These are phyloP conservation scores for Globisporangium ultimum DNA, from an alignment of 352 stramenopile species.

Conservation along the genomic window DNA sequence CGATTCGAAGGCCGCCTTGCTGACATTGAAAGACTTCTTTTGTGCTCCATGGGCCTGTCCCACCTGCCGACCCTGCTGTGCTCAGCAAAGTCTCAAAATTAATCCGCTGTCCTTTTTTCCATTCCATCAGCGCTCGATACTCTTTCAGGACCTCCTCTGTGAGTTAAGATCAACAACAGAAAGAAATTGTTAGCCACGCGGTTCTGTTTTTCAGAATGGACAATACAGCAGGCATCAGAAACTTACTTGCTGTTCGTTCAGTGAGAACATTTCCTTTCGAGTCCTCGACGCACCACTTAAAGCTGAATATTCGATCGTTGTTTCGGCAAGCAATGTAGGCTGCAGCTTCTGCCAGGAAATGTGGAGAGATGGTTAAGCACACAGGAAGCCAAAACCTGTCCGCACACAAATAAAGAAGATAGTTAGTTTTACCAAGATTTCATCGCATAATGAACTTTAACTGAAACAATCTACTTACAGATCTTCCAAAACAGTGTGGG, in stretches of 20 bases:
- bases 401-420: neutral
- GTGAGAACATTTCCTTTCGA: constrained; percentile 51
- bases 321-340: constrained; percentile 75
- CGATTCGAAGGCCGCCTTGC: constrained; percentile 58
- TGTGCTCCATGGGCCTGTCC: constrained; percentile 25
- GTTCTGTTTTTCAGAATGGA: neutral
- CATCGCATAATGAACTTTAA: constrained; percentile 4
- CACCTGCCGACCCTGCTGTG: constrained; percentile 22
- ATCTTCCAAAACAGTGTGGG: constrained; percentile 59
- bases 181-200: neutral
- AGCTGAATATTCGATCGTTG: constrained; percentile 73
- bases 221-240: neutral
- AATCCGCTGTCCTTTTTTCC: constrained; percentile 61
- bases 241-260: constrained; percentile 69
- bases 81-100: constrained; percentile 57
- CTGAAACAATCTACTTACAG: constrained; percentile 30
- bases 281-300: constrained; percentile 66
- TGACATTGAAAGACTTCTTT: constrained; percentile 55
- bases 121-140: constrained; percentile 53
- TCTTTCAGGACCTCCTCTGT: constrained; percentile 62
- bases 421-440: neutral
- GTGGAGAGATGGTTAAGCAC: constrained; percentile 48
- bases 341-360: constrained; percentile 66
- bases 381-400: constrained; percentile 65
- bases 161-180: constrained; percentile 2